Base-by-base conservation (phyloP, 2,329 filamentous ascomycete genomes). In the Setomelanomma holmii region DNA sequence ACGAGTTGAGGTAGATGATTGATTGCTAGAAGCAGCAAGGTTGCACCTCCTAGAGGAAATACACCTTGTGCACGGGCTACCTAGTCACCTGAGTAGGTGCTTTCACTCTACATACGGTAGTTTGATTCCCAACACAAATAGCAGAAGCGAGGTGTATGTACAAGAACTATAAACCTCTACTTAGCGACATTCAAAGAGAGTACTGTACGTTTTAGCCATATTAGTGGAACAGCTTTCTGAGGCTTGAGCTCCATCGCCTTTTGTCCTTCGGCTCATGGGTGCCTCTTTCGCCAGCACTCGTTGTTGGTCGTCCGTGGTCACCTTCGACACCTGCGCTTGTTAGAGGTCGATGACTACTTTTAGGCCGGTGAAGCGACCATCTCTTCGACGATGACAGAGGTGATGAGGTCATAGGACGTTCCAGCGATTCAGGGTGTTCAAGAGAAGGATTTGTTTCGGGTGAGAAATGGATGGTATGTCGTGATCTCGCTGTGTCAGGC, bases 241-340 rank as follows among this genome's bases (percentile, higher is more conserved):
- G 21, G 8, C 64, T 56, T 1, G 53, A 56, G 43, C 63, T 66
- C 64, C 64, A 68, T 33, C 54, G 61, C 24, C 60, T 58, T 40
- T 53, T 63, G 8, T 55, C 42, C 24, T 61, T 63, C 0, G 41
- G 16, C 19, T 42, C 36, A 8, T 24, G 24, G 16, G 2, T 17
- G 19, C 24, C 33, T 17, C 53, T 46, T 27, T 53, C 40, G 1
- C 49, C 51, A 16, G 38, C 47, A 35, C 54, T 58, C 23, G 51
- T 47, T 17, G 50, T 58, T 17, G 46, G 50, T 39, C 58, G n/a
- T 53, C 45, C 38, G 17, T 14, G 40, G 16, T 39, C 16, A 36
- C 8, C 17, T 33, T 5, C 45, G 34, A 39, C 48, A n/a, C 56
- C 20, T 52, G 38, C 40, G 21, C 61, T 62, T 3, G 62, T 64